Evolutionary conservation across 192 early-diverging fungal genomes (phyloP), one percentile per base, ranked within the genome.

Genomic region (Umbelopsis sp.): DNA sequence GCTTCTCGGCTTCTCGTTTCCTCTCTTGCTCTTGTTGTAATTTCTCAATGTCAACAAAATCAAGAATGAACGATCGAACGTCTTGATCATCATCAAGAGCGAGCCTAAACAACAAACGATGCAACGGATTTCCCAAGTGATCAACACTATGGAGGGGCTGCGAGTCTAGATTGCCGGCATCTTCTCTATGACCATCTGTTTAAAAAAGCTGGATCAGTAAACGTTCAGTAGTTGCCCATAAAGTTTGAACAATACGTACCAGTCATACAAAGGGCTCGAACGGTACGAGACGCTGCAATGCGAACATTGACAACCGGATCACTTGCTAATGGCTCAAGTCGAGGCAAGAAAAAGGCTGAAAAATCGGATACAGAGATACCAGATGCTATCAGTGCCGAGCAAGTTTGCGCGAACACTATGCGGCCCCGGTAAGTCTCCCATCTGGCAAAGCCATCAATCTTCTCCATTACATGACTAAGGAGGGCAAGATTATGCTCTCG

Each of bases 231-330:
- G 52, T 37, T 30, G 47, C 13, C 23, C 21, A 25, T 46, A 20
- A 22, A 6, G 41, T n/a, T n/a, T 25, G 45, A 46, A 4, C 20
- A 18, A 48, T 30, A 18, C 55, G 12, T 70, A 66, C 73, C 68
- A 13, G 69, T 69, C 16, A 51, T 74, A 49, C 69, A 74, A 11
- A 69, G 47, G 2, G 64, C 49, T 20, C 64, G 35, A 49, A 74
- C 46, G 2, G 73, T 70, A n/a, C 91, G 76, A 0, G 89, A 88
- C 45, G 89, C 74, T n/a, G 85, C 90, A 76, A 92, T 92, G 10
- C 90, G 85, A 47, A 93, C 90, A 71, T 93, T 92, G 10, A 86
- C 85, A 8, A 93, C 90, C 27, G 80, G 73, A 67, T 93, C 92
- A 13, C 78, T 64, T 0, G 84, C 86, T 45, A 93, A 75, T 1